phyloP scores from a whole-genome alignment of 176 grass and related monocot genomes.

The Triticum urartu region DNA sequence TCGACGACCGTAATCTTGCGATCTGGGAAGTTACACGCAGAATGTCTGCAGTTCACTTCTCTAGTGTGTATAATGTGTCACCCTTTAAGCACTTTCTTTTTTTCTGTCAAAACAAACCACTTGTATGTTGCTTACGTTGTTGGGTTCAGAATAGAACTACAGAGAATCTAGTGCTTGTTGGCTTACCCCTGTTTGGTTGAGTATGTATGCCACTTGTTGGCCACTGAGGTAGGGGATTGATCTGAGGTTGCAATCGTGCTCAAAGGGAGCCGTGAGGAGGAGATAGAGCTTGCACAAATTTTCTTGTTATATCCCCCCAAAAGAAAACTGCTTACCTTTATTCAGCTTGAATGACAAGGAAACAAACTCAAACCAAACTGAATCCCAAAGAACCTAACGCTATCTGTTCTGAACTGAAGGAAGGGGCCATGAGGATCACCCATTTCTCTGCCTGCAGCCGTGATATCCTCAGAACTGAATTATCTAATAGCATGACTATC shows the following conservation, averaged over 20 bases:
- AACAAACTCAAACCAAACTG: not conserved
- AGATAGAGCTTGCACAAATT: too few species aligned
- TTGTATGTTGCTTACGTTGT: not conserved
- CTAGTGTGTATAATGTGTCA: not conserved
- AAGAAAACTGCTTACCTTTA: not conserved
- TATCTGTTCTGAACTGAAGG: not conserved
- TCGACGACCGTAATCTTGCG: not conserved
- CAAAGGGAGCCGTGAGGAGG: too few species aligned
- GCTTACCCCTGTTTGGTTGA: not conserved
- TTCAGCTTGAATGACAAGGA: not conserved
- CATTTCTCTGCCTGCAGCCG: not conserved
- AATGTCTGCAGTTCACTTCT: not conserved
- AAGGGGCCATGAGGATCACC: too few species aligned
- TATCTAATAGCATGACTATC: not conserved
- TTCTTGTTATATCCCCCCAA: too few species aligned
- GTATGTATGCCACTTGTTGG: too few species aligned
- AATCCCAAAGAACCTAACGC: not conserved
- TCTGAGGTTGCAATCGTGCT: too few species aligned
- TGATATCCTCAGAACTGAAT: not conserved
- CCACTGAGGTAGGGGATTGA: too few species aligned
- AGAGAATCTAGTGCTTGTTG: slow-evolving; percentile 6
- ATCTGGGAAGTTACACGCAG: not conserved
- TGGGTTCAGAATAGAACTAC: not conserved
- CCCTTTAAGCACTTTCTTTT: not conserved
- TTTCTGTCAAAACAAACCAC: not conserved